Evolutionary conservation across 2,329 filamentous ascomycete species (phyloP).

Genomic region (Lojkania enalia): DNA sequence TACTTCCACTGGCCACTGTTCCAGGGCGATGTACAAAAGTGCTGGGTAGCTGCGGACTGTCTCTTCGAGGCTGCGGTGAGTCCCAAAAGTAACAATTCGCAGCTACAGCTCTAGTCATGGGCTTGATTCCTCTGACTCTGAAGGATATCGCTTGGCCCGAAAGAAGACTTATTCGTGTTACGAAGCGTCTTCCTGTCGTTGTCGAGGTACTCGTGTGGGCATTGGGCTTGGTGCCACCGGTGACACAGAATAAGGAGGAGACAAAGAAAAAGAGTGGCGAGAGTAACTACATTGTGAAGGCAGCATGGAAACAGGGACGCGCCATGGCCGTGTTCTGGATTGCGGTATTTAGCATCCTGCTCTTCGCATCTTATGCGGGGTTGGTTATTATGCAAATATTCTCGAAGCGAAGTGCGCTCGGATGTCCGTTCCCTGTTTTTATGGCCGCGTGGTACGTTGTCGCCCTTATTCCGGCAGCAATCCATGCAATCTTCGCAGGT

Average conservation of each 20-base stretch:
- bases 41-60: constrained; percentile 38
- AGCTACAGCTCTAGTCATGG: constrained; percentile 38
- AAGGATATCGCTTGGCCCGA: constrained; percentile 42
- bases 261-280: constrained; percentile 9
- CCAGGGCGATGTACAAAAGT: constrained; percentile 15
- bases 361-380: constrained; percentile 19
- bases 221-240: constrained; percentile 25
- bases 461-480: constrained; percentile 28
- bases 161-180: constrained; percentile 25
- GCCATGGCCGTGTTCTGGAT: background rate
- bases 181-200: constrained; percentile 12
- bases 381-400: constrained; percentile 34
- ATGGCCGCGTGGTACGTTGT: constrained; percentile 30
- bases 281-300: constrained; percentile 12
- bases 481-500: constrained; percentile 24
- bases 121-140: constrained; percentile 36
- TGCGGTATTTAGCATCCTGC: background rate
- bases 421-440: constrained; percentile 33
- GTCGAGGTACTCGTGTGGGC: constrained; percentile 30
- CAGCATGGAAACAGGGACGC: constrained; percentile 9
- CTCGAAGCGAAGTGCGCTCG: constrained; percentile 36
- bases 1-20: constrained; percentile 15
- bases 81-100: constrained; percentile 39
- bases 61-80: constrained; percentile 26
- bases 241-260: constrained; percentile 7